Percentiles rank a stretch among this genome's conserved stretches.
These are phyloP conservation scores for Linnemannia hyalina DNA, from an alignment of 192 early-diverging fungal species.

Conservation along the genomic window DNA sequence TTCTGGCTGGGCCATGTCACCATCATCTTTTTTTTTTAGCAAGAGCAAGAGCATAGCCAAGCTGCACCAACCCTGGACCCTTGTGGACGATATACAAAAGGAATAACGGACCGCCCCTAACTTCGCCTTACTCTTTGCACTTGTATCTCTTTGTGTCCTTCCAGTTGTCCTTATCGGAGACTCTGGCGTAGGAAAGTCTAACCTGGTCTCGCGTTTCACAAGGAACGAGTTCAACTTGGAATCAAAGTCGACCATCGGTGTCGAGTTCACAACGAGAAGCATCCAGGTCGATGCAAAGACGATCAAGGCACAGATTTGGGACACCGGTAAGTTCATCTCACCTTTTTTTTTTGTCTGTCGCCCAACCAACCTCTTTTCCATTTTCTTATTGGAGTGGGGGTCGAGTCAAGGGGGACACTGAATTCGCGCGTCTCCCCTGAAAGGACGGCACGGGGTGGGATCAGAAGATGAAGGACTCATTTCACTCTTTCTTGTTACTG, in stretches of 20 bases:
- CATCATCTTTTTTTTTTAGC: constrained; percentile 12
- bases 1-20: background rate
- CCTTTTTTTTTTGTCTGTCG: background rate
- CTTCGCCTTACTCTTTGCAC: background rate
- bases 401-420: background rate
- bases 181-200: constrained; percentile 98
- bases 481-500: background rate
- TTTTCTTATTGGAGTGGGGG: background rate
- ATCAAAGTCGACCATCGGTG: constrained; percentile 99
- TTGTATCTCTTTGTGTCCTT: background rate
- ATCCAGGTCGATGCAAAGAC: constrained; percentile 98
- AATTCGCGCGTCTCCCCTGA: constrained; percentile 1
- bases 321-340: constrained; percentile 80
- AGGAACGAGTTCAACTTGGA: constrained; percentile 99
- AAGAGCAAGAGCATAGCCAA: constrained; percentile 21
- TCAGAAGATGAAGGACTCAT: background rate
- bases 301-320: constrained; percentile 99
- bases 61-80: background rate
- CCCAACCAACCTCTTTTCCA: background rate
- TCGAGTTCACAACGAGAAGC: constrained; percentile 97
- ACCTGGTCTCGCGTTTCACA: constrained; percentile 96
- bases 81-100: background rate
- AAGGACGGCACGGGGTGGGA: background rate
- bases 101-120: background rate
- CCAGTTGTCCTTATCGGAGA: constrained; percentile 93